Evolutionary conservation across 169 alveolate species (phyloP).

Genomic region (Cryptosporidium baileyi): DNA sequence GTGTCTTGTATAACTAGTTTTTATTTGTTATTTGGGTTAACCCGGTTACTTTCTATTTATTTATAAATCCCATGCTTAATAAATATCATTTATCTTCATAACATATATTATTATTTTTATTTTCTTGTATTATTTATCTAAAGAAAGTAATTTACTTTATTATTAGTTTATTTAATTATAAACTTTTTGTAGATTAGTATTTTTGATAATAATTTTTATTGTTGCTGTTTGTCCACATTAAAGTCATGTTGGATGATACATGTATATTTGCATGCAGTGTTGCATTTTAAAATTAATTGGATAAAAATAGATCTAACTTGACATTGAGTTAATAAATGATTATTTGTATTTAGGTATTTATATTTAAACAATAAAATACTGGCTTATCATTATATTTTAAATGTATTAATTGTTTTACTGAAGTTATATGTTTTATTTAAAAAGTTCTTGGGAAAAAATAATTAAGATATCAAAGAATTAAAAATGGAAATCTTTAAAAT

Average conservation of each 20-base stretch:
- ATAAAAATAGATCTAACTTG: neutral
- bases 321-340: neutral
- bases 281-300: neutral
- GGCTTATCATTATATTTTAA: neutral
- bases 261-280: neutral
- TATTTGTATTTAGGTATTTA: neutral
- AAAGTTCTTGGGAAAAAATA: too few species aligned
- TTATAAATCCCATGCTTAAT: too few species aligned
- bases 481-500: slow-evolving; percentile 47
- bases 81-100: too few species aligned
- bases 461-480: neutral
- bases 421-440: too few species aligned
- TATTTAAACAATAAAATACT: neutral
- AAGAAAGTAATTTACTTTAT: too few species aligned
- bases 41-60: too few species aligned
- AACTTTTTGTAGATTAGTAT: neutral
- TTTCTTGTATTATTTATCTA: neutral
- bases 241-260: neutral
- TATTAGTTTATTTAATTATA: too few species aligned
- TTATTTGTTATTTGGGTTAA: too few species aligned
- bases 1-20: neutral
- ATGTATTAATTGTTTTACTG: too few species aligned
- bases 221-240: neutral
- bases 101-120: neutral
- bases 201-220: neutral